Conservation (phyloP, 176 grass and related monocot genomes). For the Chloris gayana region DNA sequence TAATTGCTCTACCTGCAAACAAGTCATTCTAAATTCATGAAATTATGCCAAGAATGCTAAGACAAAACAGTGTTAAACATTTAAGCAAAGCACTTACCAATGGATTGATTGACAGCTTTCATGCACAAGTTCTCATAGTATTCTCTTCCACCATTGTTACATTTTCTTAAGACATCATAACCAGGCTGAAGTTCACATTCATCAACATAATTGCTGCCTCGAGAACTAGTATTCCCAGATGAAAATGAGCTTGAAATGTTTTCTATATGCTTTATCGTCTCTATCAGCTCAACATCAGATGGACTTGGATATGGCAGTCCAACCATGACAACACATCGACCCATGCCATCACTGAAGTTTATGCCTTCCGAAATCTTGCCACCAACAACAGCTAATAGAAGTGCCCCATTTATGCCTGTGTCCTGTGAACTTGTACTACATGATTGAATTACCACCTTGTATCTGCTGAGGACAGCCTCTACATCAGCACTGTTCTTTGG, state of each 20-base stretch:
- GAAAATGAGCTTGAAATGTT: constrained; percentile 42
- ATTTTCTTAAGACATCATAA: constrained; percentile 69
- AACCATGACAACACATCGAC: constrained; percentile 93
- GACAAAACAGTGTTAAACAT: constrained; percentile 8
- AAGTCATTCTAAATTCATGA: constrained; percentile 27
- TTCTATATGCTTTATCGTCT: constrained; percentile 92
- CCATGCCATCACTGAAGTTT: constrained; percentile 94
- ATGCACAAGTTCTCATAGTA: constrained; percentile 98
- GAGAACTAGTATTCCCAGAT: constrained; percentile 20
- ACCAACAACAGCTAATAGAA: constrained; percentile 90
- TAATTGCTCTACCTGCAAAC: constrained; percentile 89
- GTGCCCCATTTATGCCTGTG: constrained; percentile 61
- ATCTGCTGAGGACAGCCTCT: constrained; percentile 68
- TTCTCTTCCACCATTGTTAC: constrained; percentile 71
- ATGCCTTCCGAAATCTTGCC: constrained; percentile 98
- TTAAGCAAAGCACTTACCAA: constrained; percentile 57
- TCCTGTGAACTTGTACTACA: constrained; percentile 42
- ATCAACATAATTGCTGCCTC: constrained; percentile 42
- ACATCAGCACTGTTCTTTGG: constrained; percentile 81
- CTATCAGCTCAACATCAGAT: constrained; percentile 78
- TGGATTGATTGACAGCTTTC: constrained; percentile 99
- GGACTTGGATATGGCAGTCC: constrained; percentile 96
- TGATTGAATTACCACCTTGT: constrained; percentile 69
- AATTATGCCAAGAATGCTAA: constrained; percentile 18
- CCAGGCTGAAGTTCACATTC: constrained; percentile 61